phyloP scores from a whole-genome alignment of 2,329 filamentous ascomycete species.

The Fusarium phyllophilum region DNA sequence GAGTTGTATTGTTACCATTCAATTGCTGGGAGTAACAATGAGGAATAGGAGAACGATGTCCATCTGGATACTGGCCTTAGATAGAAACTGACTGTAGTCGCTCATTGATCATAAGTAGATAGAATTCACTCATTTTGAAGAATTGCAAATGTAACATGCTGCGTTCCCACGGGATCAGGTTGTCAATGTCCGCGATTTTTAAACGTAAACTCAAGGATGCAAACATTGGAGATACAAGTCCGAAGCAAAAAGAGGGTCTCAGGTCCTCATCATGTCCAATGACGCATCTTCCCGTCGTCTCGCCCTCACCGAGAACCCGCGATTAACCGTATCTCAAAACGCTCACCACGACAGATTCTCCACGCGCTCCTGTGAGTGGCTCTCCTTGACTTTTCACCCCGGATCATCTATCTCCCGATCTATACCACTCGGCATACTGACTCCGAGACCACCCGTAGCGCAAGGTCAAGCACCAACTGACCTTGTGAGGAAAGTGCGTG shows the following conservation, averaged over 20 bases:
- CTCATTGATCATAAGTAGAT: neutral
- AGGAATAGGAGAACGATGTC: neutral
- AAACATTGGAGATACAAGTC: conserved; percentile 34
- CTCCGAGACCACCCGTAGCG: conserved; percentile 46
- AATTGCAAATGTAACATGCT: neutral
- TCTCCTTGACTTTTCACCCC: neutral
- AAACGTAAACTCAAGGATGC: conserved; percentile 13
- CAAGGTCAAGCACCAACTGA: conserved; percentile 29
- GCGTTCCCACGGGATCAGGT: conserved; percentile 17
- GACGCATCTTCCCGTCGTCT: conserved; percentile 33
- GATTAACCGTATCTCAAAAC: conserved; percentile 40
- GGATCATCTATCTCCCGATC: conserved; percentile 41
- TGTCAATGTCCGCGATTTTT: conserved; percentile 33
- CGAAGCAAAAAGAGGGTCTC: conserved; percentile 22
- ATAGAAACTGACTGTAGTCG: neutral
- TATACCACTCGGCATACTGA: conserved; percentile 37
- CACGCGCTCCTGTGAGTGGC: conserved; percentile 26
- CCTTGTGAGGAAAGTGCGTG: conserved; percentile 18
- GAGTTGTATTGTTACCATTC: neutral
- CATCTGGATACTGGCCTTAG: neutral
- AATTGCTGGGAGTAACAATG: neutral
- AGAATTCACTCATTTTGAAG: neutral
- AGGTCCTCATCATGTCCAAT: conserved; percentile 23
- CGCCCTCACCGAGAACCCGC: conserved; percentile 42
- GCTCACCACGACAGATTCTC: conserved; percentile 13